Percentiles rank a stretch among this genome's conserved stretches.
phyloP scores from a whole-genome alignment of 495 filamentous ascomycete genomes.

The Penicillium paxilli region DNA sequence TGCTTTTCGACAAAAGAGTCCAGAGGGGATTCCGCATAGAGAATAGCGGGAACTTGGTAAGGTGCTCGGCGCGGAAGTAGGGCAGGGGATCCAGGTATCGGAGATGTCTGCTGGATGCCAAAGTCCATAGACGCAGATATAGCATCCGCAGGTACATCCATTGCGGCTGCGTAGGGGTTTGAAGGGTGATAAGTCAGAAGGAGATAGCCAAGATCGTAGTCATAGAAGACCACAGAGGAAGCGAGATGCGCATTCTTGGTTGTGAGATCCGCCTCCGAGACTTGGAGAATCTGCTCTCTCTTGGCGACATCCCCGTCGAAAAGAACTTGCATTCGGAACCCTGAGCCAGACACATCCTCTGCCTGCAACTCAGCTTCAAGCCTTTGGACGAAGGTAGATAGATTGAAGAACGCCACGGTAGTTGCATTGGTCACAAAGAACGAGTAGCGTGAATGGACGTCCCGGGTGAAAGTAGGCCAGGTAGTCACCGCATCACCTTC shows the following conservation, averaged over 20 bases:
- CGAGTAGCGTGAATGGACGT: constrained; percentile 70
- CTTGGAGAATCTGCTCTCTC: constrained; percentile 57
- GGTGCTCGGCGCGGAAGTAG: constrained; percentile 55
- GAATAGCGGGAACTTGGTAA: constrained; percentile 66
- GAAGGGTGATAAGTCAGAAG: constrained; percentile 68
- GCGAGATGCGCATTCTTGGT: constrained; percentile 46
- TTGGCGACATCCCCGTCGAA: constrained; percentile 61
- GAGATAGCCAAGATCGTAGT: constrained; percentile 77
- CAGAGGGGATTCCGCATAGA: constrained; percentile 60
- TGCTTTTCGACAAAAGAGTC: constrained; percentile 60
- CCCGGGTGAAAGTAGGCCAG: constrained; percentile 75
- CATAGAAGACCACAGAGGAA: constrained; percentile 64
- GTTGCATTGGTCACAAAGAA: constrained; percentile 75
- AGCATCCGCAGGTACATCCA: constrained; percentile 61
- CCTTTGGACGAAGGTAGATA: constrained; percentile 71
- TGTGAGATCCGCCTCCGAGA: constrained; percentile 43
- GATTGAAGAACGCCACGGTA: constrained; percentile 69
- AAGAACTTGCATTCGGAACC: constrained; percentile 72
- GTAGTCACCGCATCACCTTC: constrained; percentile 43
- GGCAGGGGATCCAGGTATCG: constrained; percentile 20
- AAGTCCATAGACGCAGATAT: constrained; percentile 31
- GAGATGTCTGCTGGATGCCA: constrained; percentile 26
- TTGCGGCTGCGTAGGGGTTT: constrained; percentile 61
- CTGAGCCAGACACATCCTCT: constrained; percentile 62
- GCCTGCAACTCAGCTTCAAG: constrained; percentile 74